Conservation (phyloP, 2,329 filamentous ascomycete genomes). For the Aaosphaeria pasadenensis region DNA sequence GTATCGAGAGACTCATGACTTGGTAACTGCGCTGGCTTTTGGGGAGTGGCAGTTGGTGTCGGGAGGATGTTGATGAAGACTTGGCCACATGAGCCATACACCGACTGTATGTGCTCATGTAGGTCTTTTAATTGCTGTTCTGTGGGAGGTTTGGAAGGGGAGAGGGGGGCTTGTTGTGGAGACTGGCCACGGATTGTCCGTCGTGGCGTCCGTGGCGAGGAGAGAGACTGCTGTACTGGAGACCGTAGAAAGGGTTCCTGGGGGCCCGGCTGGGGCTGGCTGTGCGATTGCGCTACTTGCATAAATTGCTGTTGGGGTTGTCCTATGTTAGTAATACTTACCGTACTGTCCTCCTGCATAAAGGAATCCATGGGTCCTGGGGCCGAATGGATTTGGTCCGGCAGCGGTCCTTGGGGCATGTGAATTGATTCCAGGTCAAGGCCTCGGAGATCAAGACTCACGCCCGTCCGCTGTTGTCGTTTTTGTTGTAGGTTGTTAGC, state of each 20-base stretch:
- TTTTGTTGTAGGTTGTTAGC: constrained; percentile 54
- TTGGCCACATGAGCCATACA: constrained; percentile 41
- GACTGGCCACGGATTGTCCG: constrained; percentile 30
- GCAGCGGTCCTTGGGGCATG: constrained; percentile 37
- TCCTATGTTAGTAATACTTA: constrained; percentile 60
- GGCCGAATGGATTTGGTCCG: constrained; percentile 33
- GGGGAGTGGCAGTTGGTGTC: constrained; percentile 52
- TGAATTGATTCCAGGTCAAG: constrained; percentile 49
- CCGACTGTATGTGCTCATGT: constrained; percentile 42
- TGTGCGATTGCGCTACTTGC: constrained; percentile 89
- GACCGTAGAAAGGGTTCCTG: constrained; percentile 37
- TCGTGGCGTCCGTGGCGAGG: constrained; percentile 32
- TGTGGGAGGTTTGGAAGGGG: constrained; percentile 33
- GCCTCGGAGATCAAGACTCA: constrained; percentile 73
- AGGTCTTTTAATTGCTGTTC: constrained; percentile 42
- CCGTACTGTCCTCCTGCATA: constrained; percentile 50
- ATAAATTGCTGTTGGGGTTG: constrained; percentile 71
- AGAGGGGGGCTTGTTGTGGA: constrained; percentile 31
- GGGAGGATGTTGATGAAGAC: constrained; percentile 51
- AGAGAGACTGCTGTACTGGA: constrained; percentile 37
- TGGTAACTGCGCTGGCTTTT: constrained; percentile 38
- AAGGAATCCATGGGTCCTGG: constrained; percentile 26
- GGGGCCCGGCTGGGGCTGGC: constrained; percentile 74
- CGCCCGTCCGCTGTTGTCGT: constrained; percentile 69
- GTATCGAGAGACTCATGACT: constrained; percentile 49